Base-by-base conservation (phyloP, 805 yeast genomes). In the Candida stauntonica region DNA sequence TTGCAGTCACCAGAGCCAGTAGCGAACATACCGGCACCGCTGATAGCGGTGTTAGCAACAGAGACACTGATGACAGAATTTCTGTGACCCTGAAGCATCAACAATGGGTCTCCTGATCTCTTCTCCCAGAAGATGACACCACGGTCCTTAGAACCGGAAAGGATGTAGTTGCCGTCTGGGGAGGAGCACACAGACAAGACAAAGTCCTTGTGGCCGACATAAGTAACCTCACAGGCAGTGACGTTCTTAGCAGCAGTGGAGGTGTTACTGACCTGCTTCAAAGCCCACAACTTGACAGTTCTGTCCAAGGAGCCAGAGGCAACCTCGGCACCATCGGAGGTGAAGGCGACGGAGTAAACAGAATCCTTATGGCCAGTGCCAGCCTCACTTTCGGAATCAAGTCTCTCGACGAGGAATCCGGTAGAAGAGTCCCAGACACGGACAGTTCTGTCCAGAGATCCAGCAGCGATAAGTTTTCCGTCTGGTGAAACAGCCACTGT, bases 51-150 rank as follows among this genome's bases (percentile, higher is more conserved):
- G 50, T 88, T 87, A 17, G 93, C 80, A 17, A 93, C 96, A 34
- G 95, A 87, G 28, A 91, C 98, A 39, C 91, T 81, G 51, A 91
- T 91, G 33, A 93, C 98, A 8, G 95, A 85, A 68, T 91, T 91
- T 61, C 93, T 80, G 63, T 91, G 98, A 26, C 98, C 98, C 68
- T 88, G 97, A 54, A 93, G 73, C 96, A 89, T 87, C 57, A 91
- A 73, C 63, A 87, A 78, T 38, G 96, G 95, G 63, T 86, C 89
- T 46, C 96, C 96, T 12, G 89, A 77, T 32, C 72, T 69, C 52
- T 89, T 89, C 61, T 91, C 96, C 99, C 99, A 91, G 69, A 91
- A 84, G 46, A 89, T 84, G 39, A 91, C 96, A 38, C 97, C 96
- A 55, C 97, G 81, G 68, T 91, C 99, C 63, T 91, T 91, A 23